phyloP scores from a whole-genome alignment of 2,329 filamentous ascomycete genomes.

The Tolypocladium paradoxum region DNA sequence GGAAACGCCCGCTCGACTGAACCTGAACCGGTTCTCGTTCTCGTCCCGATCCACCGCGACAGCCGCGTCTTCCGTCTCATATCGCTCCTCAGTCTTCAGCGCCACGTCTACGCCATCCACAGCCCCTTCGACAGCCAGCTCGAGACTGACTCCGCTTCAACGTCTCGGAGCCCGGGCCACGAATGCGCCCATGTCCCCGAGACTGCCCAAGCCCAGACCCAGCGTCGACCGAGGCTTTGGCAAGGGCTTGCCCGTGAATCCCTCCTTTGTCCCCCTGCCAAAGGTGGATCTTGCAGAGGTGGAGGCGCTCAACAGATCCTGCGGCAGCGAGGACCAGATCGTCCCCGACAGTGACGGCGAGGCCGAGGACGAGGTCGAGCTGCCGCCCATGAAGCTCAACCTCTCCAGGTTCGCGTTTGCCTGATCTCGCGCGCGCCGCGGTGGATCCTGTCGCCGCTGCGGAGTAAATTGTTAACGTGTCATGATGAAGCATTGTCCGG shows the following conservation, averaged over 20 bases:
- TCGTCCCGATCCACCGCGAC: constrained; percentile 18
- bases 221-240: constrained; percentile 15
- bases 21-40: constrained; percentile 24
- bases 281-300: constrained; percentile 43
- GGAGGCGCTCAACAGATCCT: constrained; percentile 34
- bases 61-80: constrained; percentile 23
- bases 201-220: constrained; percentile 15
- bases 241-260: constrained; percentile 34
- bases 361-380: constrained; percentile 26
- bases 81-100: constrained; percentile 25
- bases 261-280: constrained; percentile 43
- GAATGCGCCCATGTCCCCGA: constrained; percentile 15
- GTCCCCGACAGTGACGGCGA: constrained; percentile 41
- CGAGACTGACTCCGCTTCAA: constrained; percentile 41
- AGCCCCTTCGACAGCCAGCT: constrained; percentile 29
- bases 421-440: constrained; percentile 6
- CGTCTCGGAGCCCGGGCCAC: constrained; percentile 38
- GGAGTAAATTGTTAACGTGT: neutral
- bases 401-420: constrained; percentile 37
- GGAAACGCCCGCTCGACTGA: constrained; percentile 18
- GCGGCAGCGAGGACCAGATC: constrained; percentile 48
- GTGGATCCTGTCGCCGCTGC: neutral
- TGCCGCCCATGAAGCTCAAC: constrained; percentile 26
- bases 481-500: constrained; percentile 5
- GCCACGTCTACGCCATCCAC: constrained; percentile 27